Evolutionary conservation across 1,284 basidiomycete species (phyloP), one percentile per base, ranked within the genome.

Genomic region (Ceratobasidium papillatum): DNA sequence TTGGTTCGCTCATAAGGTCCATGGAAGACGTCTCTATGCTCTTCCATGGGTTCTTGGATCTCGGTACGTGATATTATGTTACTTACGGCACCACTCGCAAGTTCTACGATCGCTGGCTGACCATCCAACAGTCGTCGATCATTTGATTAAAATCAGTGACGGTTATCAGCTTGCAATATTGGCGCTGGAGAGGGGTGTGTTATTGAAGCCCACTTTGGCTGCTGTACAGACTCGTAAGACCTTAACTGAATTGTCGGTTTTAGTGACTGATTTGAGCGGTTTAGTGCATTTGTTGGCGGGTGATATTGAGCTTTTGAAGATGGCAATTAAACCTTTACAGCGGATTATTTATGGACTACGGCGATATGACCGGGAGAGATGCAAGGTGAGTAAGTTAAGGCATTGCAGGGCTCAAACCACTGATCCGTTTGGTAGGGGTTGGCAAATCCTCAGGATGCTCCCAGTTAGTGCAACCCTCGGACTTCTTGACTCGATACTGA

Each of bases 11-110:
- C 3, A 71, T 71, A 14, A 27, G 68, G 30, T 22, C 38, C 5
- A 38, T 71, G 36, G 54, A 36, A 32, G 68, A 71, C 34, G 54
- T 54, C 9, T 71, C 68, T n/a, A 58, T 71, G 68, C 30, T 71
- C 14, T 71, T 59, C 43, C 68, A 71, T 49, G 68, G 68, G 19
- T 59, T 59, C 43, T 58, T 71, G 41, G 68, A 71, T 54, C 68
- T 71, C 17, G 43, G 68, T 71, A 36, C 34, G 68, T 38, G 12
- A 19, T 34, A 3, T 56, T 68, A 56, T 36, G 34, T 3, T 2
- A 59, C 17, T 43, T 27, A 47, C 45, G 45, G 30, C 43, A 66
- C 34, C 47, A 17, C 19, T 22, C 14, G 2, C 11, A 3, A 22
- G 36, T 36, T 27, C 34, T 58, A n/a, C 36, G 54, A 38, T 59